A percentile compares a stretch with the other conserved stretches of the same genome.
Conservation (phyloP, 2,329 filamentous ascomycete species). For the Pezicula rhizophila region DNA sequence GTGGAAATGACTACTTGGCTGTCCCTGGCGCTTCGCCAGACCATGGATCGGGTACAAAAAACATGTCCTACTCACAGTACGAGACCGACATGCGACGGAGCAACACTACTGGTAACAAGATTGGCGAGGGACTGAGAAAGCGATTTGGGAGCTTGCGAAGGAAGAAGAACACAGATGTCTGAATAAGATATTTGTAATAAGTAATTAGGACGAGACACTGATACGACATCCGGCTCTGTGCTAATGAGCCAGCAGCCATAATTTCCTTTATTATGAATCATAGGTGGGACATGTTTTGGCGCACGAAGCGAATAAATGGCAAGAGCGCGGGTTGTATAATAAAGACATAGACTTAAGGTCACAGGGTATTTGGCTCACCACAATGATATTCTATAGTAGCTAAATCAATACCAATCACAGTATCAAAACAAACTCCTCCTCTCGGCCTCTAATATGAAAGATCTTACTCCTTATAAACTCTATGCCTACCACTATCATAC, state of each 20-base stretch:
- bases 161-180: not conserved
- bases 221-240: not conserved
- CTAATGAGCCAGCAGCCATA: not conserved
- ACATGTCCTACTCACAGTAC: conserved; percentile 7
- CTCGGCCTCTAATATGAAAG: too few relatives aligned
- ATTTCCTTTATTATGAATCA: not conserved
- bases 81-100: conserved; percentile 18
- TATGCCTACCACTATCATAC: too few relatives aligned
- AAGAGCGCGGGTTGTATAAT: too few relatives aligned
- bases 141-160: conserved; percentile 47
- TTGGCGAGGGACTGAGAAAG: conserved; percentile 47
- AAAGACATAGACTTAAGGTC: too few relatives aligned
- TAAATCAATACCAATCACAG: too few relatives aligned
- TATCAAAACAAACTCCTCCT: too few relatives aligned
- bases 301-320: too few relatives aligned
- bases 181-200: not conserved
- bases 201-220: not conserved
- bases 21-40: conserved; percentile 2
- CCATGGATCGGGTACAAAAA: not conserved
- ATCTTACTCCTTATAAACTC: too few relatives aligned
- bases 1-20: conserved; percentile 17
- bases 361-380: too few relatives aligned
- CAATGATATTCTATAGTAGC: too few relatives aligned
- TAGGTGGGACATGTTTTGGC: not conserved
- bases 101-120: conserved; percentile 32